These are phyloP conservation scores for barrel medic (Medicago truncatula) DNA, from an alignment of 306 rosid genomes.

Conservation along the genomic window MtrunA17r5.0-ANR NC_053045.1:1274501-1275000, in stretches of 20 bases:
- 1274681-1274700: not conserved
- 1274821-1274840: too few relatives aligned
- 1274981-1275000: not conserved
- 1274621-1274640: constrained; percentile 53
- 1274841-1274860: too few relatives aligned
- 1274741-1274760: too few relatives aligned
- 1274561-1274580: constrained; percentile 45
- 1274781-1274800: too few relatives aligned
- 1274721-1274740: not conserved
- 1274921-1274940: too few relatives aligned
- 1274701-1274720: constrained; percentile 1
- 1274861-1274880: too few relatives aligned
- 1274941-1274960: too few relatives aligned
- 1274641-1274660: constrained; percentile 16
- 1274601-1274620: constrained; percentile 43
- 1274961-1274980: too few relatives aligned
- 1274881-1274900: too few relatives aligned
- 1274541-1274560: constrained; percentile 53
- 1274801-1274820: too few relatives aligned
- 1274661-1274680: not conserved
- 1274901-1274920: too few relatives aligned
- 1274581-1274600: constrained; percentile 49
- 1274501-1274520: constrained; percentile 3
- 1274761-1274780: too few relatives aligned
- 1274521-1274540: constrained; percentile 54